Evolutionary conservation across 208 protist species (phyloP).

Genomic region (Trypanosoma congolense): DNA sequence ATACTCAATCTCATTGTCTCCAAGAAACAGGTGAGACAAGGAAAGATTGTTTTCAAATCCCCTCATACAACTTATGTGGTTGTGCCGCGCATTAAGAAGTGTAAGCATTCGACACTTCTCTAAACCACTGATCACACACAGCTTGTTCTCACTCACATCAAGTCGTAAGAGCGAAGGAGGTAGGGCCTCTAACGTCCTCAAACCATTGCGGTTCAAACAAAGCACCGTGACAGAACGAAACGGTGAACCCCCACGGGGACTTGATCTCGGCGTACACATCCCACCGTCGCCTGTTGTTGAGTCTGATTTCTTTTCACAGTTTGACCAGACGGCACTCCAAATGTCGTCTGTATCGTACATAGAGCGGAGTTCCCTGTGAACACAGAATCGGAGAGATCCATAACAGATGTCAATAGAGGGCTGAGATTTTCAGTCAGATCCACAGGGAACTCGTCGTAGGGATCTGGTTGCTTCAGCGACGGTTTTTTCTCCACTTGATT

Average conservation of each 20-base stretch:
- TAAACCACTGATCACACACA: constrained; percentile 46
- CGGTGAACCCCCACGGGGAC: neutral
- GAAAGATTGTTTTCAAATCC: constrained; percentile 51
- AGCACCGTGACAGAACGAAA: constrained; percentile 63
- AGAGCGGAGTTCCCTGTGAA: constrained; percentile 22
- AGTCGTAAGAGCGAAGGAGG: constrained; percentile 70
- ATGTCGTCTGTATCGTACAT: constrained; percentile 31
- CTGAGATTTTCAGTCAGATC: constrained; percentile 75
- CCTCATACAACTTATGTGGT: constrained; percentile 33
- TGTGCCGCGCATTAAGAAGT: constrained; percentile 75
- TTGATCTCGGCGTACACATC: neutral
- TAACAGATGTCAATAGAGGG: constrained; percentile 52
- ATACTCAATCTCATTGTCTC: constrained; percentile 56
- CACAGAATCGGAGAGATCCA: constrained; percentile 53
- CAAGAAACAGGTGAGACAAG: constrained; percentile 74
- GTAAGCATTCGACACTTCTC: constrained; percentile 68
- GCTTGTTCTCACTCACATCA: constrained; percentile 75
- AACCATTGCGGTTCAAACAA: constrained; percentile 56
- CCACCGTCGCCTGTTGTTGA: neutral
- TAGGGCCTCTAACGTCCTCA: constrained; percentile 37
- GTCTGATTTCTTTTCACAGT: constrained; percentile 7
- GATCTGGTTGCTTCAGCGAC: too few relatives aligned
- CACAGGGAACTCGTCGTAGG: constrained; percentile 35
- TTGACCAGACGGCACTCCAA: constrained; percentile 55
- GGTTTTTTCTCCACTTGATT: too few relatives aligned